Base-by-base conservation (phyloP, 768 basidiomycete genomes). In the Boletus reticulatus region DNA sequence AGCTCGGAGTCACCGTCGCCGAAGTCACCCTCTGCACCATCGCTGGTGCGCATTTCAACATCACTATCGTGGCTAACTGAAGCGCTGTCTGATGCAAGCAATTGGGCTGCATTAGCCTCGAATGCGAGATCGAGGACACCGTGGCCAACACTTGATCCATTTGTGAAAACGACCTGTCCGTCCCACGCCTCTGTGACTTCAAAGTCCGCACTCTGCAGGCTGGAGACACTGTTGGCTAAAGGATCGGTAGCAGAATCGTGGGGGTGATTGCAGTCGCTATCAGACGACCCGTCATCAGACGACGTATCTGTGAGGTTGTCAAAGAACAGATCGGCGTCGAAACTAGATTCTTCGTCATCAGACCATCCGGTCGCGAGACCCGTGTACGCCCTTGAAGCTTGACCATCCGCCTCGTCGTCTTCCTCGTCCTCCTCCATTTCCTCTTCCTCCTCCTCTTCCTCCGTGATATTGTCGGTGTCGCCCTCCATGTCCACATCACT, bases 241-340 rank as follows among this genome's bases (percentile, higher is more conserved):
- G 52, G 62, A n/a, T 65, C 62, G 46, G 52, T 53, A 27, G 52
- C 60, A 43, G 66, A 57, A 43, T 64, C 79, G 29, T 76, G 77
- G 39, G 73, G 75, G 58, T 81, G 79, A 53, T 73, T 74, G 32
- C 77, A 76, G 31, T 81, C 82, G 48, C 75, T 76, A 53, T 76
- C 79, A 32, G 71, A 62, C 58, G 64, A 67, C 45, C 57, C 50
- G 36, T 66, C 68, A 50, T 74, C 79, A 9, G 66, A 63, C 20
- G 78, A 80, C 1, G 79, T 70, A 63, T 83, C 88, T 37, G 84
- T 83, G 41, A 92, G 80, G 65, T 90, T 87, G 52, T 86, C 83
- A 64, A 93, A 92, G 74, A 93, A 92, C 0, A 92, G 69, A 57
- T 92, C 89, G 11, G 91, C 91, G 62, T 93, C 91, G 62, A 90